phyloP scores from a whole-genome alignment of 768 basidiomycete genomes.

The Sutorius australiensis region DNA sequence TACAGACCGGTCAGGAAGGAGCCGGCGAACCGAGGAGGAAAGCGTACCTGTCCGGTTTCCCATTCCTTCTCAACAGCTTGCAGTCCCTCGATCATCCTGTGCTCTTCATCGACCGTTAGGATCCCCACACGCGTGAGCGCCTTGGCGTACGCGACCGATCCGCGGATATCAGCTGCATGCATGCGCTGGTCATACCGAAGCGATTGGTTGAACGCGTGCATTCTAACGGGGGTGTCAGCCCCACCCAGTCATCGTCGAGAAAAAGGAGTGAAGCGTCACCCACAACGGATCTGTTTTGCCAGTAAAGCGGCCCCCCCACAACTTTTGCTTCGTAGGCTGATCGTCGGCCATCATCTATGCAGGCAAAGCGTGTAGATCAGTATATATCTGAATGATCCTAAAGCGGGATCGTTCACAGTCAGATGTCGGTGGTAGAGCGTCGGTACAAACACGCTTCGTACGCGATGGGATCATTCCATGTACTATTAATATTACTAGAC shows the following conservation, averaged over 20 bases:
- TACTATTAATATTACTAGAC: background rate
- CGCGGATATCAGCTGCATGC: conserved; percentile 86
- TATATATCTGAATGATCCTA: background rate
- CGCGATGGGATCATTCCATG: background rate
- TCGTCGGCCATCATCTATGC: conserved; percentile 36
- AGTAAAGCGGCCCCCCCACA: conserved; percentile 89
- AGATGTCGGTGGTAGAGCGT: background rate
- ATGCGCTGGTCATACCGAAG: conserved; percentile 92
- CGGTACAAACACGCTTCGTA: background rate
- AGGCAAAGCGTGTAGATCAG: background rate
- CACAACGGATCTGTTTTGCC: conserved; percentile 70
- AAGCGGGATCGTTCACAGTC: background rate
- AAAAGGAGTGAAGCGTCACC: background rate
- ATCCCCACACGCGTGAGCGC: conserved; percentile 79
- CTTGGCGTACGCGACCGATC: conserved; percentile 95
- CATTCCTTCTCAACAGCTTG: conserved; percentile 78
- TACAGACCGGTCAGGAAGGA: conserved; percentile 25
- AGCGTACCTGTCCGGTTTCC: conserved; percentile 62
- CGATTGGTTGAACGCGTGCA: conserved; percentile 98
- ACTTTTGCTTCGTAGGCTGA: conserved; percentile 60
- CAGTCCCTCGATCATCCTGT: conserved; percentile 70
- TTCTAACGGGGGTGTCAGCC: conserved; percentile 44
- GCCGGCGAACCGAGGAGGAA: background rate
- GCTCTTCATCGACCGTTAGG: conserved; percentile 71
- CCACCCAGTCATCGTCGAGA: background rate